phyloP scores from a whole-genome alignment of 2,329 filamentous ascomycete genomes.

The Aspergillus cejpii region DNA sequence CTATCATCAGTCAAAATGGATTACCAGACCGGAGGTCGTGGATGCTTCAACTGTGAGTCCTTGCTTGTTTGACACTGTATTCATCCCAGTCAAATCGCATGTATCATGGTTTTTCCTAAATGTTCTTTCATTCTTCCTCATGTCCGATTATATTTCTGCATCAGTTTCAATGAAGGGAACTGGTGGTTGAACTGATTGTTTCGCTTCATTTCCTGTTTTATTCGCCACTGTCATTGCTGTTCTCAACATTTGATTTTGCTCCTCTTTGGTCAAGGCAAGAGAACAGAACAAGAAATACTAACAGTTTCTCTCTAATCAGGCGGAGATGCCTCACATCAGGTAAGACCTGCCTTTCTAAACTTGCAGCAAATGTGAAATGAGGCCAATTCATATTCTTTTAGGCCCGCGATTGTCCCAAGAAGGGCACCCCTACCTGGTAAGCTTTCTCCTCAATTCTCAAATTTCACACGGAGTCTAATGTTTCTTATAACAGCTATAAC shows the following conservation, averaged over 20 bases:
- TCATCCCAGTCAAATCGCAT: slow-evolving; percentile 4
- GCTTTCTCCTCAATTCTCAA: slow-evolving; percentile 25
- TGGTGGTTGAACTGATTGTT: no score
- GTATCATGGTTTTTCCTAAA: slow-evolving; percentile 1
- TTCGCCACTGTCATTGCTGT: no score
- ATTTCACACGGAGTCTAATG: slow-evolving; percentile 7
- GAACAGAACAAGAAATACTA: slow-evolving; percentile 8
- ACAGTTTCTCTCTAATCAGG: slow-evolving; percentile 49
- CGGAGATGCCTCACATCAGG: slow-evolving; percentile 68
- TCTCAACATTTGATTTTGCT: no score
- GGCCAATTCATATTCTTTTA: slow-evolving; percentile 34
- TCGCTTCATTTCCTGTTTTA: no score
- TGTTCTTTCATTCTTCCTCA: not conserved
- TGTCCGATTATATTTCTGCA: not conserved
- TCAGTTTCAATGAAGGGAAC: not conserved
- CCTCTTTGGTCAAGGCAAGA: not conserved
- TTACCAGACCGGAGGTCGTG: slow-evolving; percentile 45
- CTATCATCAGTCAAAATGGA: slow-evolving; percentile 40
- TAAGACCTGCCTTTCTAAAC: slow-evolving; percentile 41
- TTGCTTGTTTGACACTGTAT: not conserved
- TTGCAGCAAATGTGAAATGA: slow-evolving; percentile 11
- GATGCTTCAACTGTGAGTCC: slow-evolving; percentile 55
- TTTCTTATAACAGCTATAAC: slow-evolving; percentile 58
- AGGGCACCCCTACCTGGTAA: slow-evolving; percentile 75
- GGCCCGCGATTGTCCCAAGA: slow-evolving; percentile 81